These are phyloP conservation scores for Graphilbum fragrans DNA, from an alignment of 2,329 filamentous ascomycete genomes.

Conservation along the genomic window DNA sequence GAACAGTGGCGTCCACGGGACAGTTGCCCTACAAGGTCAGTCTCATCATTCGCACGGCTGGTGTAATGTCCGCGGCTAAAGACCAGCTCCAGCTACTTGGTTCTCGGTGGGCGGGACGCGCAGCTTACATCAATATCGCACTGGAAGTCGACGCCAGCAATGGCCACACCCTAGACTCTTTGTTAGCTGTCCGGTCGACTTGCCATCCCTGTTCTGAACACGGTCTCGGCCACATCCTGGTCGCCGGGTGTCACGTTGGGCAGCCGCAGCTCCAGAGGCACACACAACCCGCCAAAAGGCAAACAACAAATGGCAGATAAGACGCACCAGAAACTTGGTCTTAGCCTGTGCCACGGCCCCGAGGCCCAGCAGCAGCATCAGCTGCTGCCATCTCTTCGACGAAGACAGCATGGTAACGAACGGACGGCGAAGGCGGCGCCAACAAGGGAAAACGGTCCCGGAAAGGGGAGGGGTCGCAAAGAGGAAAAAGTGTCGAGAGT, in stretches of 20 bases:
- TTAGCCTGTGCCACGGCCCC: constrained; percentile 5
- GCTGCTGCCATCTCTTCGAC: background rate
- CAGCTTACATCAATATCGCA: constrained; percentile 21
- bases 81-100: background rate
- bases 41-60: no score
- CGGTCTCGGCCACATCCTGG: background rate
- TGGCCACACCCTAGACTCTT: constrained; percentile 13
- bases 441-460: background rate
- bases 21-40: constrained; percentile 24
- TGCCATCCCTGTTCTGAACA: background rate
- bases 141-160: constrained; percentile 37
- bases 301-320: background rate
- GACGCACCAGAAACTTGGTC: constrained; percentile 5
- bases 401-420: background rate
- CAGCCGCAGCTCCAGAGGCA: no score
- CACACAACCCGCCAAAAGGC: no score
- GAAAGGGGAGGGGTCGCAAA: background rate
- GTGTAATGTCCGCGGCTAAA: no score
- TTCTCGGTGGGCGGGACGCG: background rate
- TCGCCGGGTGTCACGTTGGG: background rate
- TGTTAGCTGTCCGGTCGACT: background rate
- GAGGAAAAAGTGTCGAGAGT: background rate
- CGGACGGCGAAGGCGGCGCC: background rate
- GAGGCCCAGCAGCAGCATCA: constrained; percentile 5
- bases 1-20: constrained; percentile 18